phyloP scores from a whole-genome alignment of 2,329 filamentous ascomycete genomes.

The Tolypocladium guangdongense region DNA sequence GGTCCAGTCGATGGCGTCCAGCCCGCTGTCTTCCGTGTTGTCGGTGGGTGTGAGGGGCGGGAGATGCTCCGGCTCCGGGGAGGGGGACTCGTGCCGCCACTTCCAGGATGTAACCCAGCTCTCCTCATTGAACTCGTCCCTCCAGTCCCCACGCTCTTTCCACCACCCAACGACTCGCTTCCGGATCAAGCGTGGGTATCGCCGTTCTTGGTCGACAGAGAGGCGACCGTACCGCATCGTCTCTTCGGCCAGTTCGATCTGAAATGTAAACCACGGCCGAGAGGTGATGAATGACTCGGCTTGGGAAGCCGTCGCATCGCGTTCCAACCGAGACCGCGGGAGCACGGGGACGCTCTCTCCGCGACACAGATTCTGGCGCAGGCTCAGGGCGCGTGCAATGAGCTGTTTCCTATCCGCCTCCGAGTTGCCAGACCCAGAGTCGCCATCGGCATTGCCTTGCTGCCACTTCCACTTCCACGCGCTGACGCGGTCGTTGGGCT shows the following conservation, averaged over 20 bases:
- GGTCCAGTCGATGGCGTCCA: background rate
- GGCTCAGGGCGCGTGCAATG: background rate
- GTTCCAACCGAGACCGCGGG: background rate
- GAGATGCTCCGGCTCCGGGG: background rate
- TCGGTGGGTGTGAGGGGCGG: background rate
- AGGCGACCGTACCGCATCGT: no score
- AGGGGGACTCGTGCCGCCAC: slow-evolving; percentile 2
- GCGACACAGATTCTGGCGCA: background rate
- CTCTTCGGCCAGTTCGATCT: background rate
- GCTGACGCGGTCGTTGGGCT: background rate
- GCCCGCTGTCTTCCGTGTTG: background rate
- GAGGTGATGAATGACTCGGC: background rate
- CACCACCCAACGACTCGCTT: background rate
- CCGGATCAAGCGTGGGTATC: no score
- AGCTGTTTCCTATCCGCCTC: background rate
- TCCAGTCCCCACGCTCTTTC: background rate
- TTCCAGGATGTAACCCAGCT: background rate
- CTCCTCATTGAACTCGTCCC: background rate
- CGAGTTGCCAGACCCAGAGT: no score
- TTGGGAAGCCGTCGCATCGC: background rate
- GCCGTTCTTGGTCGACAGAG: background rate
- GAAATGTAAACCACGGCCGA: background rate
- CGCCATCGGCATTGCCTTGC: background rate
- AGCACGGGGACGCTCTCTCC: background rate
- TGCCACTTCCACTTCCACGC: background rate